Conservation (phyloP, 352 stramenopile species). For the Pythium graminicola region DNA sequence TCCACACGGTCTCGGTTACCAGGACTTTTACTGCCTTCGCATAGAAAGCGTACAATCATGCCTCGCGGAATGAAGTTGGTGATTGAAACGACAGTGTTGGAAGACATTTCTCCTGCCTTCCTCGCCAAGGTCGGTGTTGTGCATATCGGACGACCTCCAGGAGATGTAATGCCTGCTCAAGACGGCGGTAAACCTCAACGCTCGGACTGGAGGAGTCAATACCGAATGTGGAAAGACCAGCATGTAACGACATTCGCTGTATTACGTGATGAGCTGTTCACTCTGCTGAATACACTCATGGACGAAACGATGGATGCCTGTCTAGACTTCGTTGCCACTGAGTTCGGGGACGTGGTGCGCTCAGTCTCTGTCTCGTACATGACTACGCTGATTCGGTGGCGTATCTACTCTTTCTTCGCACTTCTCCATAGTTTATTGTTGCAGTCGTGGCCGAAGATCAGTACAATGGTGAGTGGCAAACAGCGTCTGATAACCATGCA, state of each 20-base stretch:
- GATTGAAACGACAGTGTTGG: conserved; percentile 45
- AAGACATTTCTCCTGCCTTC: conserved; percentile 46
- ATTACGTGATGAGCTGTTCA: conserved; percentile 32
- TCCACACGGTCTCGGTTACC: not conserved
- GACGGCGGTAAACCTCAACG: not conserved
- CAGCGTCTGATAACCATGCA: conserved; percentile 50
- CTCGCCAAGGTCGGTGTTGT: conserved; percentile 40
- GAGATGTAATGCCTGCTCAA: not conserved
- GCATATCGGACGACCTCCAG: conserved; percentile 12
- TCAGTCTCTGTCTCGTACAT: not conserved
- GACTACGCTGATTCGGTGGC: conserved; percentile 6
- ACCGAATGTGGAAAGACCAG: conserved; percentile 38
- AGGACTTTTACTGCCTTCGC: conserved; percentile 29
- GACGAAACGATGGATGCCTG: conserved; percentile 35
- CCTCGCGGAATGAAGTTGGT: conserved; percentile 37
- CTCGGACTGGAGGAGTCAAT: conserved; percentile 26
- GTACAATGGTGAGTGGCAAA: conserved; percentile 50
- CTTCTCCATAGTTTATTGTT: conserved; percentile 48
- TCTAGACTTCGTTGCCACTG: conserved; percentile 34
- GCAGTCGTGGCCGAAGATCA: conserved; percentile 51
- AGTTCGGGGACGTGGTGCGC: conserved; percentile 30
- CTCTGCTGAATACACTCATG: conserved; percentile 34
- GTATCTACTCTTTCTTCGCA: conserved; percentile 26
- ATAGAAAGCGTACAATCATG: conserved; percentile 32
- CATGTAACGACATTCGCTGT: conserved; percentile 25